Conservation (phyloP, 2,329 filamentous ascomycete species). For the Colletotrichum tropicale region DNA sequence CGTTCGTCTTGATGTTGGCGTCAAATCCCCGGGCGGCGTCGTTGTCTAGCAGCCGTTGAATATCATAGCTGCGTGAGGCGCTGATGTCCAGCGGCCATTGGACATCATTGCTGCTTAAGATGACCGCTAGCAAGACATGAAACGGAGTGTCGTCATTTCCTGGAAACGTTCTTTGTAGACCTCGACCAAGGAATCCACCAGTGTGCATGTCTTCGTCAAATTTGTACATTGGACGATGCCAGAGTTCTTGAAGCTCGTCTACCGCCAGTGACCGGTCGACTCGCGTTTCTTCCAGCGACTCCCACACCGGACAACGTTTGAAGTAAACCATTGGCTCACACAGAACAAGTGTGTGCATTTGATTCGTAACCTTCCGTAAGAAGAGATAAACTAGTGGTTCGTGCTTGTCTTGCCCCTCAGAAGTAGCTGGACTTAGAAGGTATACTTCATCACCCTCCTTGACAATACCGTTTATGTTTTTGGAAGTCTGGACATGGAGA, state of each 20-base stretch:
- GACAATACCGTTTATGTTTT: background rate
- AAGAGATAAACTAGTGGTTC: background rate
- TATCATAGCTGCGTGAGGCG: background rate
- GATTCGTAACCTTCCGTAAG: background rate
- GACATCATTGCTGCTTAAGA: background rate
- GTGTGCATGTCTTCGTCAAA: background rate
- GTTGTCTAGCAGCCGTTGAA: background rate
- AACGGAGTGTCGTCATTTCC: background rate
- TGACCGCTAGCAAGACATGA: background rate
- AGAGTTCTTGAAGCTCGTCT: background rate
- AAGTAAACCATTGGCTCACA: background rate
- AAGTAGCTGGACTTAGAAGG: background rate
- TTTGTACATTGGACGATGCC: background rate
- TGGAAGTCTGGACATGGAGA: background rate
- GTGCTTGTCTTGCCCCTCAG: background rate
- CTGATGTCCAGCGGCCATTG: background rate
- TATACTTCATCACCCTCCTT: background rate
- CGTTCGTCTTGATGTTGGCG: background rate
- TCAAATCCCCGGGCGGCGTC: background rate
- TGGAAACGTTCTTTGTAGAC: background rate
- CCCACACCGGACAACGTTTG: background rate
- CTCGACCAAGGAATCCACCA: background rate
- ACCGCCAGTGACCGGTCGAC: background rate
- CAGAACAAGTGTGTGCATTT: background rate
- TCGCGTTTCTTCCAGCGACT: background rate